Conservation (phyloP, 208 protist species). For the Acanthamoeba royreba region DNA sequence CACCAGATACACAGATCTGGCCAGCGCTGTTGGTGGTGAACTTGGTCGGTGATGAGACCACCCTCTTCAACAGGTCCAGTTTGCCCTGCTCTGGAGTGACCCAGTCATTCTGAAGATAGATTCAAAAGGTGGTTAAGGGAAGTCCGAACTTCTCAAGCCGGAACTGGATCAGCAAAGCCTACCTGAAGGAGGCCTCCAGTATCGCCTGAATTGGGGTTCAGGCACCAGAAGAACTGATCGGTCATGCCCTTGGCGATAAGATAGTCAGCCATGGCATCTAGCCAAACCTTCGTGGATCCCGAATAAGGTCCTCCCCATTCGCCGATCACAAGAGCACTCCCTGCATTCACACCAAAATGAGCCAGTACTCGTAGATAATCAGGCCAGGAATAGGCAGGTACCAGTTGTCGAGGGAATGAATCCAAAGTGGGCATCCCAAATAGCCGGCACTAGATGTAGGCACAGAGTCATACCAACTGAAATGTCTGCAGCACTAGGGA, state of each 20-base stretch:
- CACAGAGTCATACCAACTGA: too few relatives aligned
- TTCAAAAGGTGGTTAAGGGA: too few relatives aligned
- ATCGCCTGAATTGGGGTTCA: conserved; percentile 72
- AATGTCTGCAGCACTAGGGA: too few relatives aligned
- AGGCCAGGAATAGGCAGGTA: too few relatives aligned
- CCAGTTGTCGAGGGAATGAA: neutral
- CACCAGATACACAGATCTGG: neutral
- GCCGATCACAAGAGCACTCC: neutral
- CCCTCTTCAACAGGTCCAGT: neutral
- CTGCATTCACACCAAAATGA: too few relatives aligned
- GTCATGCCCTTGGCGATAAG: conserved; percentile 40
- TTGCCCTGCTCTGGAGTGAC: conserved; percentile 22
- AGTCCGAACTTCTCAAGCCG: too few relatives aligned
- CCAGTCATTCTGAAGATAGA: conserved; percentile 67
- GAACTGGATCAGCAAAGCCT: too few relatives aligned
- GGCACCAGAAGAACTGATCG: conserved; percentile 67
- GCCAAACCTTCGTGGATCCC: conserved; percentile 43
- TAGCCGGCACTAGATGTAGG: too few relatives aligned
- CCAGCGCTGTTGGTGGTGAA: conserved; percentile 4
- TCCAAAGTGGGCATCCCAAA: conserved; percentile 52
- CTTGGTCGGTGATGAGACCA: conserved; percentile 50
- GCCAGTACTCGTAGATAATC: too few relatives aligned
- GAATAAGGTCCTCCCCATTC: conserved; percentile 55
- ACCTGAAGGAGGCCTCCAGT: conserved; percentile 68
- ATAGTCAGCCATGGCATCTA: conserved; percentile 51